A percentile compares a stretch with the other conserved stretches of the same genome.
Evolutionary conservation across 352 stramenopile species (phyloP).

Genomic region (Phytophthora fragariaefolia): DNA sequence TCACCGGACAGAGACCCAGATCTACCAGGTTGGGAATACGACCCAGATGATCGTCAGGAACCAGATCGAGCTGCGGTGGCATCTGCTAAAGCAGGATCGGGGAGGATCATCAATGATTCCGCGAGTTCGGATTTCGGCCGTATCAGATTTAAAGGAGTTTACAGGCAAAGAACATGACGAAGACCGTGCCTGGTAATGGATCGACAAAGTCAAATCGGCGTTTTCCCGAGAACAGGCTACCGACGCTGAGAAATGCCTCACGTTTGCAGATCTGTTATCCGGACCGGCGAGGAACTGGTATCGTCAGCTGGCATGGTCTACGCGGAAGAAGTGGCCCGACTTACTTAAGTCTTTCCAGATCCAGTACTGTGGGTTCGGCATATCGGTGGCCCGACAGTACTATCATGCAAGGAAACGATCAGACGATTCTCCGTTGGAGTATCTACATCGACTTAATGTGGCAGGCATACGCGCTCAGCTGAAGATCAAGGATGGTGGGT

Average conservation of each 20-base stretch:
- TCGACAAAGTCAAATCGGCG: constrained; percentile 1
- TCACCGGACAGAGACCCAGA: too few species aligned
- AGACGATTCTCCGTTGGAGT: background rate
- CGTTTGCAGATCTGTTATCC: background rate
- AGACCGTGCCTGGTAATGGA: background rate
- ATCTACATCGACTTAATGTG: background rate
- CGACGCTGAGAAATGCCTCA: constrained; percentile 8
- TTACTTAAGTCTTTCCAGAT: background rate
- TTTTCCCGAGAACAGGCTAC: background rate
- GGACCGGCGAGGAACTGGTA: constrained; percentile 8
- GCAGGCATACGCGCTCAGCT: background rate
- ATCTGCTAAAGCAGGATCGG: background rate
- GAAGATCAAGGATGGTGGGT: background rate
- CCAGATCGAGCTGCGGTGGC: background rate
- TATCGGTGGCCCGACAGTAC: background rate
- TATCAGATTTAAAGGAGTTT: constrained; percentile 12
- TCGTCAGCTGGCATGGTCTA: background rate
- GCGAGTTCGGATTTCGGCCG: constrained; percentile 1
- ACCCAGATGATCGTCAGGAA: background rate
- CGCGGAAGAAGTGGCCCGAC: background rate
- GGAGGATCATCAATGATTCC: background rate
- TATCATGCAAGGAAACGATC: background rate
- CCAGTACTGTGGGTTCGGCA: background rate
- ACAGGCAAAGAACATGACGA: background rate
- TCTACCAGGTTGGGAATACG: background rate